Evolutionary conservation across 192 early-diverging fungal species (phyloP).

Genomic region (Dissophora ornata): DNA sequence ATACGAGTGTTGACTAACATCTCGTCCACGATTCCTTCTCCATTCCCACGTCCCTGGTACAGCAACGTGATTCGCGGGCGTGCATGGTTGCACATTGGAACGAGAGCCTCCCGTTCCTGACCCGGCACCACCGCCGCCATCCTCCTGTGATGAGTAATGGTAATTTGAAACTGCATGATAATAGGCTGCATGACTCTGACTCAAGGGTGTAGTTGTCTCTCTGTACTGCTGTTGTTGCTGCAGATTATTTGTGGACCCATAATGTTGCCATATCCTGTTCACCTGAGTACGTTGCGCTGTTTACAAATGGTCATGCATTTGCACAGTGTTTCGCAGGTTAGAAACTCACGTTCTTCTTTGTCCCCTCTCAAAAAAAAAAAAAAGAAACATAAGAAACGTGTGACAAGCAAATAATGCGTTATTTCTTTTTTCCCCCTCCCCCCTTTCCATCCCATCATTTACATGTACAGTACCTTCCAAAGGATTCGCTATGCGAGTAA

Average conservation of each 20-base stretch:
- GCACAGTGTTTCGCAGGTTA: too few relatives aligned
- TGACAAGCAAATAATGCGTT: neutral
- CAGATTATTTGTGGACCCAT: constrained; percentile 24
- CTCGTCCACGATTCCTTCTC: constrained; percentile 18
- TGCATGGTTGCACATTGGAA: neutral
- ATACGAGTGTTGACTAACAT: constrained; percentile 25
- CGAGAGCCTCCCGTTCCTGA: too few relatives aligned
- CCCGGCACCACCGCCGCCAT: too few relatives aligned
- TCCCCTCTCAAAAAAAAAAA: neutral
- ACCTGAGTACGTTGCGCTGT: constrained; percentile 24
- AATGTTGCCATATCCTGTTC: constrained; percentile 43
- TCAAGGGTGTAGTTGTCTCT: constrained; percentile 5
- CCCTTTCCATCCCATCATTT: neutral
- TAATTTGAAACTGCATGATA: constrained; percentile 52
- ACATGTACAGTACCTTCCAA: constrained; percentile 25
- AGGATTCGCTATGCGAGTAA: constrained; percentile 4
- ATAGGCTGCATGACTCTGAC: constrained; percentile 52
- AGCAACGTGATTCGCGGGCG: constrained; percentile 6
- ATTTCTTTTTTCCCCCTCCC: neutral
- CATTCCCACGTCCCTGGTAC: constrained; percentile 16
- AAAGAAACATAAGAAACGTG: too few relatives aligned
- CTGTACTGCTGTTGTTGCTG: neutral
- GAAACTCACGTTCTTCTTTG: too few relatives aligned
- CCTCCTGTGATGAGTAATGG: constrained; percentile 21
- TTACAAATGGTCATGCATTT: too few relatives aligned